Base-by-base conservation (phyloP, 768 basidiomycete genomes). In the Suillus luteus region DNA sequence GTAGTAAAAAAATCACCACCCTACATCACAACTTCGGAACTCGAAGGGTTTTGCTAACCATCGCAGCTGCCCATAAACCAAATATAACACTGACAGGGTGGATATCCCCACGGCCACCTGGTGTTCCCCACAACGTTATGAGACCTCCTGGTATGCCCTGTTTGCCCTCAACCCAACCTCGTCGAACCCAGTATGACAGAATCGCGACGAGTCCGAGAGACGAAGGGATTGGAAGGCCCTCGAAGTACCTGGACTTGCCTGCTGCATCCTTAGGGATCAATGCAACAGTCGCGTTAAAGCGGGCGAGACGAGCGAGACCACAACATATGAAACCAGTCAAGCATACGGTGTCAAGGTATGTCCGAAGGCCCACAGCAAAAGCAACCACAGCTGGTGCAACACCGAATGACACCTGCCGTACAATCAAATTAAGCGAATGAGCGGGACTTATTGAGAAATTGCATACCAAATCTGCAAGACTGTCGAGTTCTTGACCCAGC, bases 201-300 rank as follows among this genome's bases (percentile, higher is more conserved):
- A 92, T 69, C 22, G 79, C 86, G 62, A 97, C 95, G 62, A 99
- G 83, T 12, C 72, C 84, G 54, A 99, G 83, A 12, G 92, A 92
- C 0, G 93, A 92, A 2, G 97, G 97, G 65, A 99, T 99, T 31
- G 97, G 97, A 24, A 99, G 85, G 6, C 97, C 97, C 78, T 99
- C 97, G 74, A 99, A 99, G 81, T 96, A 99, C 71, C 89, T 89
- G 17, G 92, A 83, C 75, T 98, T 99, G 63, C 97, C 96, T 37
- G 82, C 83, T 8, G 75, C 78, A 72, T 95, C 92, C 76, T 95
- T 96, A 2, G 96, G 96, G 31, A 97, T 83, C 49, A 94, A 80
- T 3, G 97, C 97, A 63, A 97, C 96, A 0, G 97, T 99, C 10
- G 96, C 97, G 76, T 99, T 99, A 84, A 98, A 99, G 48, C 97